Evolutionary conservation across 2,329 filamentous ascomycete species (phyloP).

Genomic region (Fusarium goolgardi): DNA sequence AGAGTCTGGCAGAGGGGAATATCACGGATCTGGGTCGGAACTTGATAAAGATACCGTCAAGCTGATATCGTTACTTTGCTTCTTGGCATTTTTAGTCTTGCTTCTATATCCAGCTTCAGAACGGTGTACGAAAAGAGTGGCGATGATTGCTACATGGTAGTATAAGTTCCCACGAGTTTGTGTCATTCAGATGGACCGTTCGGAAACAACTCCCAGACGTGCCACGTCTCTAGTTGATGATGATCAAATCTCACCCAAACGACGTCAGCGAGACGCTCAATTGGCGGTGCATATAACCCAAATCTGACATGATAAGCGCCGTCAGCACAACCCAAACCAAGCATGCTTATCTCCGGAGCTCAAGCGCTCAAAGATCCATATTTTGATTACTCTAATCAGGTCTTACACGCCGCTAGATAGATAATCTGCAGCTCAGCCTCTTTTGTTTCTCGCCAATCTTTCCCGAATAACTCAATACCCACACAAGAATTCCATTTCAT

Average conservation of each 20-base stretch:
- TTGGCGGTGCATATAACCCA: background rate
- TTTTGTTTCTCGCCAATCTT: background rate
- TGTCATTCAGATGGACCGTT: too few species aligned
- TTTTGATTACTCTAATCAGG: background rate
- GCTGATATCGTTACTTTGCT: background rate
- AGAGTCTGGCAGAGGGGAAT: background rate
- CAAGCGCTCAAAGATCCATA: background rate
- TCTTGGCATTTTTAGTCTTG: background rate
- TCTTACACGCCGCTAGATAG: background rate
- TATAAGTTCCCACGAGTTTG: background rate
- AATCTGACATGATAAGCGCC: constrained; percentile 6
- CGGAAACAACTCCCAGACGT: background rate
- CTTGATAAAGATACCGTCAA: background rate
- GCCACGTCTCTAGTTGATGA: background rate
- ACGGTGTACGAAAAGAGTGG: background rate
- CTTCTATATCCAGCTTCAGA: too few species aligned
- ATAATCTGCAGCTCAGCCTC: background rate
- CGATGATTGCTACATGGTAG: background rate
- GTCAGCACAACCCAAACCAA: background rate
- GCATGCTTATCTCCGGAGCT: background rate
- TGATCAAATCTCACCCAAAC: constrained; percentile 13
- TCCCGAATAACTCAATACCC: background rate
- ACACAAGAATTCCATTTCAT: background rate
- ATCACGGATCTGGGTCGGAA: background rate
- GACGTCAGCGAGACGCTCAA: background rate